These are phyloP conservation scores for Xylariomycetidae sp. DNA, from an alignment of 2,329 filamentous ascomycete species.

Conservation along the genomic window DNA sequence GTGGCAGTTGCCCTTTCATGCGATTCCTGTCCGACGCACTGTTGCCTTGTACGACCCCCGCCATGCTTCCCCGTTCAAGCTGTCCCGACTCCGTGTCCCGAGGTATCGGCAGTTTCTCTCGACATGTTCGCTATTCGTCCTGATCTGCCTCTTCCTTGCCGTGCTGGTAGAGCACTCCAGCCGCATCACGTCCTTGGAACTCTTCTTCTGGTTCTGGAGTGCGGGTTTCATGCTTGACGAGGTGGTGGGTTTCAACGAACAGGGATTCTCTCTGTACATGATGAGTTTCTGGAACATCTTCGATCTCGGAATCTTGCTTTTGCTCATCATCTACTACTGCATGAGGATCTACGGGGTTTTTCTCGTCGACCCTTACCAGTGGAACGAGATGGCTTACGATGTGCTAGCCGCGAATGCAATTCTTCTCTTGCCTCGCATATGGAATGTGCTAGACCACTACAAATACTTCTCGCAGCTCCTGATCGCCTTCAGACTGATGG, in stretches of 20 bases:
- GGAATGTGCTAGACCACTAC: slow-evolving; percentile 90
- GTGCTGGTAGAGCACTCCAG: slow-evolving; percentile 71
- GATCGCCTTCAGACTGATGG: slow-evolving; percentile 93
- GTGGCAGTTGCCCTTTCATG: slow-evolving; percentile 25
- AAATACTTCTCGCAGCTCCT: slow-evolving; percentile 93
- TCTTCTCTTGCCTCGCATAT: slow-evolving; percentile 81
- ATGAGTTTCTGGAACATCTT: slow-evolving; percentile 98
- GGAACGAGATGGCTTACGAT: slow-evolving; percentile 85
- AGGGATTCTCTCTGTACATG: slow-evolving; percentile 92
- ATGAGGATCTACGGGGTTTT: slow-evolving; percentile 85
- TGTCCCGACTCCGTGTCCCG: slow-evolving; percentile 84
- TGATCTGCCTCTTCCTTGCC: slow-evolving; percentile 79
- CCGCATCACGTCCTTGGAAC: slow-evolving; percentile 75
- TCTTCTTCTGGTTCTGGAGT: slow-evolving; percentile 97
- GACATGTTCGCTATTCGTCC: slow-evolving; percentile 76
- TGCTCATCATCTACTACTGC: slow-evolving; percentile 85
- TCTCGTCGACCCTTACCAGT: slow-evolving; percentile 65
- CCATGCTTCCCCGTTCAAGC: slow-evolving; percentile 84
- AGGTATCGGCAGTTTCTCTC: slow-evolving; percentile 88
- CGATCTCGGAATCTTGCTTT: slow-evolving; percentile 79
- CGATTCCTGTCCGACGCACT: slow-evolving; percentile 55
- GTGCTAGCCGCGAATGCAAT: slow-evolving; percentile 90
- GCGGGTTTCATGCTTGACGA: slow-evolving; percentile 96
- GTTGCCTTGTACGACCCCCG: slow-evolving; percentile 86
- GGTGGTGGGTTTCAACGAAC: slow-evolving; percentile 91